A percentile compares a stretch with the other conserved stretches of the same genome.
phyloP scores from a whole-genome alignment of 2,329 filamentous ascomycete genomes.

The Fusarium phyllophilum region DNA sequence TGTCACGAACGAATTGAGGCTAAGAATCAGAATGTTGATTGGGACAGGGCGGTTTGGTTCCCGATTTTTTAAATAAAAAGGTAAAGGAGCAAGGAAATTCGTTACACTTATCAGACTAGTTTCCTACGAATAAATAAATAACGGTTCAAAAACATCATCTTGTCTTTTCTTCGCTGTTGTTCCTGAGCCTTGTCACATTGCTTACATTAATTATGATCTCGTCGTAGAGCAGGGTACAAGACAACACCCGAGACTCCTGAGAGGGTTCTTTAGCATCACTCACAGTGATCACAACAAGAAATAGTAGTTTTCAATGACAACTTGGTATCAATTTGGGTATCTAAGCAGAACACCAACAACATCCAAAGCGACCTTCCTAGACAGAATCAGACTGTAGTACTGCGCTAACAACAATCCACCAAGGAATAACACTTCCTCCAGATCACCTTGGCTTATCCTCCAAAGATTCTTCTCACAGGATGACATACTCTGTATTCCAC shows the following conservation, averaged over 20 bases:
- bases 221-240: not conserved
- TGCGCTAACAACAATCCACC: not conserved
- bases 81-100: accelerated
- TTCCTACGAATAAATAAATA: not conserved
- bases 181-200: not conserved
- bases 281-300: accelerated
- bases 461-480: not conserved
- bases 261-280: not conserved
- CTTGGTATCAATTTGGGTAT: not conserved
- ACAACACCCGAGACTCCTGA: not conserved
- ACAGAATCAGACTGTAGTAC: not conserved
- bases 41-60: not conserved
- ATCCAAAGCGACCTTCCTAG: not conserved
- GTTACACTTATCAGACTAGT: not conserved
- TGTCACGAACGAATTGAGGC: slow-evolving; percentile 22
- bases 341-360: too few species aligned
- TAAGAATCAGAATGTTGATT: slow-evolving; percentile 8
- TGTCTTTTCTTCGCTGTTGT: not conserved
- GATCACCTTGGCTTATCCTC: too few species aligned
- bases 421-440: not conserved
- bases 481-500: too few species aligned
- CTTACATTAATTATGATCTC: not conserved
- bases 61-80: not conserved
- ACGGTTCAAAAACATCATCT: accelerated
- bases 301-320: not conserved